Conservation (phyloP, 768 basidiomycete species). For the Pluteus cervinus region DNA sequence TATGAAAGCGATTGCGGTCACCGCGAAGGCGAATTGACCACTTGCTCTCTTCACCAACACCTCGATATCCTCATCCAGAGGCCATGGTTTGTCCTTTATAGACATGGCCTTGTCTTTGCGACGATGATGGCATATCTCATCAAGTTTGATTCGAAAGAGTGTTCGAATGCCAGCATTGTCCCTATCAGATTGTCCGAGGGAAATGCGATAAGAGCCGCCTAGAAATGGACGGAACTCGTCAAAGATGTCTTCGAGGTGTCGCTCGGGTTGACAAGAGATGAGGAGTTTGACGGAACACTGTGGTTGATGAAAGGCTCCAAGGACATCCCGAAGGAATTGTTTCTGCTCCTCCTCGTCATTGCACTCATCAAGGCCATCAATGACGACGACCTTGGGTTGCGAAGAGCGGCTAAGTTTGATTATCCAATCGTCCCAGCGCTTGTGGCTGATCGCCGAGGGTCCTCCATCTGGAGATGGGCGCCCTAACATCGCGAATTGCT, state of each 20-base stretch:
- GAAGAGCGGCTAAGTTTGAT: too few relatives aligned
- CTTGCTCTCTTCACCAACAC: constrained; percentile 12
- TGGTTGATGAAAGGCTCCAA: neutral
- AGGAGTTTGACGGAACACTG: too few relatives aligned
- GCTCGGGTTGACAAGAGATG: constrained; percentile 2
- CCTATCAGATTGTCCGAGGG: neutral
- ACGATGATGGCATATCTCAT: neutral
- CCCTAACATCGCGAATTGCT: too few relatives aligned
- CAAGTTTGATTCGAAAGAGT: neutral
- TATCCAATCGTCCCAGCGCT: too few relatives aligned
- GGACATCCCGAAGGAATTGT: neutral
- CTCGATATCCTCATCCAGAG: constrained; percentile 4
- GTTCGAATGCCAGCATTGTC: neutral
- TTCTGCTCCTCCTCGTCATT: neutral
- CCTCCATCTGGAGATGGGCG: too few relatives aligned
- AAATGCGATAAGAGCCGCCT: neutral
- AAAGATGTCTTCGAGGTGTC: neutral
- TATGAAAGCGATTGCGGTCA: constrained; percentile 20
- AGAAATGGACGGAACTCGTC: neutral
- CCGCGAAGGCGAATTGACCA: constrained; percentile 19
- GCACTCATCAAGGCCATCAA: constrained; percentile 3
- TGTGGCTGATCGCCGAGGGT: too few relatives aligned
- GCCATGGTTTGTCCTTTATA: too few relatives aligned
- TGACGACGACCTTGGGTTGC: too few relatives aligned
- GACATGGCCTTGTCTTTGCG: neutral